Evolutionary conservation across 169 alveolate species (phyloP), one percentile per base, ranked within the genome.

Genomic region (Fabrea salina): DNA sequence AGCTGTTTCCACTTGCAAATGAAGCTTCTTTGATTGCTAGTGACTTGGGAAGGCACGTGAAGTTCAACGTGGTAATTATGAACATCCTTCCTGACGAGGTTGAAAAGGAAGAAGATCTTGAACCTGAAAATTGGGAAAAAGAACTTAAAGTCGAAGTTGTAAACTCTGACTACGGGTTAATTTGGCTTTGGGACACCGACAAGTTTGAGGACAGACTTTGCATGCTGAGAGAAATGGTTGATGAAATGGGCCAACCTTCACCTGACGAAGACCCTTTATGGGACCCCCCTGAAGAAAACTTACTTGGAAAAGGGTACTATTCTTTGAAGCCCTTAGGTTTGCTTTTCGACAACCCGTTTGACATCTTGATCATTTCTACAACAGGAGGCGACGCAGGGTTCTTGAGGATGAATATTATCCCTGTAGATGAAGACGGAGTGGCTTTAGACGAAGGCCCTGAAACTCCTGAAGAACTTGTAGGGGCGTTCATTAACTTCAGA

Each of bases 181-280:
- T 58, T 49, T 87, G 86, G 58, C 66, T 75, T 35, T 90, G 95
- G 93, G 78, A 71, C 11, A 51, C 70, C 8, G 91, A 90, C 19
- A 90, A 89, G 25, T 90, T 87, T 59, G 66, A 86, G 47, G 84
- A 90, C 59, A 87, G 92, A 75, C 80, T 82, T 30, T 86, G 68
- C 67, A 85, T 85, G 90, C 80, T 87, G 80, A 82, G 85, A 74
- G 76, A 64, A 91, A 84, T 68, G 67, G 49, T 51, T 83, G 57
- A 75, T 85, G 50, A 79, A 79, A 61, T 82, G 71, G 70, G 91
- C 79, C 22, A 78, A 79, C 27, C 86, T 79, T 1, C 66, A 82
- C 25, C 59, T 85, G 90, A 84, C 33, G 88, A 81, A 43, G 94
- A 91, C 53, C 96, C 92, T 25, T 85, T 85, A 58, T 87, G 90